These are phyloP conservation scores for Epithemia pelagica DNA, from an alignment of 108 stramenopile species.

Conservation along the genomic window DNA sequence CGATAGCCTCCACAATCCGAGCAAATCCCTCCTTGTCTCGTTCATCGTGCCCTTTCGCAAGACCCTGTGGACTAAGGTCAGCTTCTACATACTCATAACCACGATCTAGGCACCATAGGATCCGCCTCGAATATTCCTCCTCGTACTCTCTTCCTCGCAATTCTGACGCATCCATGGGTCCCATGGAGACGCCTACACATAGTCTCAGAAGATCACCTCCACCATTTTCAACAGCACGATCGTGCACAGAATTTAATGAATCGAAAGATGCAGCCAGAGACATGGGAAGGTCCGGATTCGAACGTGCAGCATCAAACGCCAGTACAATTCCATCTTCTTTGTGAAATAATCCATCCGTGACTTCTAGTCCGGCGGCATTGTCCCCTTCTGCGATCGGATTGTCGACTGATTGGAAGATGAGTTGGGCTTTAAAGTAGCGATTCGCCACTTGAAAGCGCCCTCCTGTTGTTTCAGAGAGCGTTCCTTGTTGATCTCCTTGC, in stretches of 20 bases:
- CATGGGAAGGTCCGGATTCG: background rate
- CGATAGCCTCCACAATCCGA: conserved; percentile 71
- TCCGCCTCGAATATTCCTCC: conserved; percentile 67
- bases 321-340: conserved; percentile 80
- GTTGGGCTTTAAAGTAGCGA: conserved; percentile 36
- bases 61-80: conserved; percentile 48
- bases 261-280: conserved; percentile 39
- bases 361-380: background rate
- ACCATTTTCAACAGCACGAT: conserved; percentile 7
- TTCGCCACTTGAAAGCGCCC: conserved; percentile 22
- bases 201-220: conserved; percentile 64
- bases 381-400: background rate
- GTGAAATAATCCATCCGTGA: background rate
- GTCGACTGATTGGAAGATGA: conserved; percentile 18
- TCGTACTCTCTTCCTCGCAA: conserved; percentile 37
- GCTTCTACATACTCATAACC: conserved; percentile 84
- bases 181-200: conserved; percentile 52
- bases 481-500: background rate
- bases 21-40: conserved; percentile 88
- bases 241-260: conserved; percentile 26
- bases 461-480: background rate
- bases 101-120: conserved; percentile 81
- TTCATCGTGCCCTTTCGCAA: conserved; percentile 54
- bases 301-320: conserved; percentile 37
- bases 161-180: conserved; percentile 25